Percentiles rank a stretch among this genome's conserved stretches.
Evolutionary conservation across 257 asterid genomes (phyloP).

Genomic region (Striga asiatica): DNA sequence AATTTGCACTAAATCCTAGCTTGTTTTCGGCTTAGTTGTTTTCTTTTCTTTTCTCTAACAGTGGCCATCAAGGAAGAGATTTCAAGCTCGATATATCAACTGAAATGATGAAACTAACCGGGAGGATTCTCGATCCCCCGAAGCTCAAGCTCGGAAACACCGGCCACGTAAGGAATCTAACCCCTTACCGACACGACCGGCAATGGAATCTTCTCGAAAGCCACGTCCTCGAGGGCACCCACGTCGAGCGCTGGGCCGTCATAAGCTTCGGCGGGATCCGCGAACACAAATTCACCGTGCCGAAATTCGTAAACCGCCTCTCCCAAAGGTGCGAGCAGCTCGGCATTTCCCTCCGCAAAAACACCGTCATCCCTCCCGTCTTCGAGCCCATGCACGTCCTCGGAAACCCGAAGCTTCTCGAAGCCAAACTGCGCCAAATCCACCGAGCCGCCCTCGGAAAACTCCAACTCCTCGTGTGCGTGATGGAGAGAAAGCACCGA

Average conservation of each 20-base stretch:
- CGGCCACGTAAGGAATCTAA: constrained; percentile 59
- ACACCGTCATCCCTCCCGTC: constrained; percentile 42
- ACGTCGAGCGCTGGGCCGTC: constrained; percentile 69
- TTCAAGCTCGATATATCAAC: constrained; percentile 57
- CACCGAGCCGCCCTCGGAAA: constrained; percentile 42
- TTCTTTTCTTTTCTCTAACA: constrained; percentile 15
- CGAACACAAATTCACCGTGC: constrained; percentile 57
- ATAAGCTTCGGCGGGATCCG: constrained; percentile 72
- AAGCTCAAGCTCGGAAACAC: constrained; percentile 82
- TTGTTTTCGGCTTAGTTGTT: neutral
- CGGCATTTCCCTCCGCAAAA: constrained; percentile 62
- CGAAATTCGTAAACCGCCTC: constrained; percentile 61
- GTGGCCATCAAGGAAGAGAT: constrained; percentile 60
- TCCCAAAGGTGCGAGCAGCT: constrained; percentile 66
- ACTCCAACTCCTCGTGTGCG: constrained; percentile 82
- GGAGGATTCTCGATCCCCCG: constrained; percentile 90
- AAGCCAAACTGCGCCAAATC: constrained; percentile 58
- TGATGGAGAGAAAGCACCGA: constrained; percentile 92
- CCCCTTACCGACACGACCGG: constrained; percentile 75
- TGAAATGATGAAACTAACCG: constrained; percentile 73
- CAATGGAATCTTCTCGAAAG: constrained; percentile 92
- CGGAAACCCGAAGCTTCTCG: constrained; percentile 56
- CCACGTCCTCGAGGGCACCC: constrained; percentile 84
- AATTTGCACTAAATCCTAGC: no score
- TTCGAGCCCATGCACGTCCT: constrained; percentile 86